Conservation (phyloP, 73 alveolate species). For the Diophrys appendiculata region DNA sequence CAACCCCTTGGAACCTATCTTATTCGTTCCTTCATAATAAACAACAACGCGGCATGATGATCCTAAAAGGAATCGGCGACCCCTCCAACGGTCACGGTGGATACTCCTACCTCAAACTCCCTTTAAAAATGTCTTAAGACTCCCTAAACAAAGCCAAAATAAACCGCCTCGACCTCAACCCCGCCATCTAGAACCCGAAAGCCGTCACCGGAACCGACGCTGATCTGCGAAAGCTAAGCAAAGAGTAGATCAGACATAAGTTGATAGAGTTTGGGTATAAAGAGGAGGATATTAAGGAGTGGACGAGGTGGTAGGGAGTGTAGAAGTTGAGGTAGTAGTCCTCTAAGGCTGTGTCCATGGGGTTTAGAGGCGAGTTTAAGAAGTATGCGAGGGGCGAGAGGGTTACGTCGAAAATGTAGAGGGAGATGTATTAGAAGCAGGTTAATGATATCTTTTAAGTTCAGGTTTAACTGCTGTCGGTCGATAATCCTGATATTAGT, state of each 20-base stretch:
- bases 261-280: conserved; percentile 80
- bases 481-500: conserved; percentile 57
- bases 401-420: conserved; percentile 75
- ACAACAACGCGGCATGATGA: conserved; percentile 87
- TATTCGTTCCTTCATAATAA: conserved; percentile 37
- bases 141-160: conserved; percentile 40
- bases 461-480: conserved; percentile 69
- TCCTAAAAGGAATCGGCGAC: conserved; percentile 96
- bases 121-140: conserved; percentile 69
- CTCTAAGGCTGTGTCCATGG: conserved; percentile 74
- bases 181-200: conserved; percentile 63
- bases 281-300: conserved; percentile 64
- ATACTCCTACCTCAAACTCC: conserved; percentile 91
- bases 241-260: conserved; percentile 77
- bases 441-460: conserved; percentile 82
- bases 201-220: conserved; percentile 96
- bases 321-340: conserved; percentile 63
- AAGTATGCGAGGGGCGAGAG: conserved; percentile 84
- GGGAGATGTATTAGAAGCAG: conserved; percentile 79
- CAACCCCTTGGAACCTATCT: conserved; percentile 97
- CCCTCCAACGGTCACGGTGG: conserved; percentile 98
- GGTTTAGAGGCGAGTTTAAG: conserved; percentile 72
- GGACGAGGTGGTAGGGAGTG: conserved; percentile 88
- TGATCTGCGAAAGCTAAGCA: conserved; percentile 90
- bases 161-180: conserved; percentile 31